These are phyloP conservation scores for Pseudevernia furfuracea DNA, from an alignment of 495 filamentous ascomycete species.

Conservation along the genomic window DNA sequence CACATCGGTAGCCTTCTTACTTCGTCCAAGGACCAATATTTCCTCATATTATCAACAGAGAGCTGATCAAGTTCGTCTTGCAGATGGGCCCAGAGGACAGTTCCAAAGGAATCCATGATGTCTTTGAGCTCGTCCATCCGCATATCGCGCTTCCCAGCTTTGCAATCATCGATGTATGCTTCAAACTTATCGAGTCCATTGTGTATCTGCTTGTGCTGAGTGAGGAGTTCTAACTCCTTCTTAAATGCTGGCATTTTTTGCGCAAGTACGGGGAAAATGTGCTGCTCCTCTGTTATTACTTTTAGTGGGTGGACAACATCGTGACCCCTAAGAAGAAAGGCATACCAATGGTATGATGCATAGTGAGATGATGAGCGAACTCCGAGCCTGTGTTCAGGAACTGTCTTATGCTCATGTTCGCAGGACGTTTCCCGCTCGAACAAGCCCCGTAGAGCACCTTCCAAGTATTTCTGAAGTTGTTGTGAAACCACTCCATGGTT, in stretches of 20 bases:
- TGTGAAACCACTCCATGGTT: slow-evolving; percentile 40
- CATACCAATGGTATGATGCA: slow-evolving; percentile 63
- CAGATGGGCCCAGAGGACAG: slow-evolving; percentile 64
- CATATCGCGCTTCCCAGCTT: slow-evolving; percentile 57
- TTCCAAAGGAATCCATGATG: slow-evolving; percentile 60
- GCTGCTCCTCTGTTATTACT: slow-evolving; percentile 52
- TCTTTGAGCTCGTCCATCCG: slow-evolving; percentile 58
- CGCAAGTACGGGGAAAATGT: slow-evolving; percentile 74
- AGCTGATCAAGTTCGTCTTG: slow-evolving; percentile 65
- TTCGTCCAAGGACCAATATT: slow-evolving; percentile 72
- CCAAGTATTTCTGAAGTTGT: slow-evolving; percentile 69
- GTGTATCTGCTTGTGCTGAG: slow-evolving; percentile 80
- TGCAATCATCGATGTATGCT: slow-evolving; percentile 58
- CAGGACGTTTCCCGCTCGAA: slow-evolving; percentile 44
- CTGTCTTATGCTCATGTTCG: slow-evolving; percentile 51
- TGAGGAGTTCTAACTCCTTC: slow-evolving; percentile 55
- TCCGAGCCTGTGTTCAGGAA: slow-evolving; percentile 57
- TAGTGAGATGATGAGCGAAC: slow-evolving; percentile 59
- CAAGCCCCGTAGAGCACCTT: slow-evolving; percentile 57
- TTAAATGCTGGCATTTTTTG: slow-evolving; percentile 74
- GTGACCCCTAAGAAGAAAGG: too few relatives aligned
- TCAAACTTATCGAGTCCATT: slow-evolving; percentile 65
- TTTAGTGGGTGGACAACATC: background rate
- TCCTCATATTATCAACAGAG: slow-evolving; percentile 79
- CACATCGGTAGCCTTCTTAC: slow-evolving; percentile 65